Conservation (phyloP, 1,284 basidiomycete species). For the Coniferiporia weirii region DNA sequence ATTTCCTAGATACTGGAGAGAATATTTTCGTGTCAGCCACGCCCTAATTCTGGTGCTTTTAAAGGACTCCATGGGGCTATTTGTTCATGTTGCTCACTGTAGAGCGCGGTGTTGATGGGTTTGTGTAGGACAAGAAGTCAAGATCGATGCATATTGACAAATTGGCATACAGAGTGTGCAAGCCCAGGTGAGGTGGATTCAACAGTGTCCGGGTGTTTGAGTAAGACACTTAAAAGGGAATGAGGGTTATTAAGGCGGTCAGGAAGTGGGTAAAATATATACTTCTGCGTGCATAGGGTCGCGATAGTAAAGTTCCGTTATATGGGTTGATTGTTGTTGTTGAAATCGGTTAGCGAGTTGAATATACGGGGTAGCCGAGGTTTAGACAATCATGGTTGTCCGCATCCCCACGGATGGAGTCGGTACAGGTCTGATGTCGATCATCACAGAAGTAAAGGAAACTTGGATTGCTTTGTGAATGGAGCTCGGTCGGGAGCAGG, state of each 20-base stretch:
- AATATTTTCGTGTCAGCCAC: too few relatives aligned
- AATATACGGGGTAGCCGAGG: too few relatives aligned
- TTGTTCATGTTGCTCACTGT: too few relatives aligned
- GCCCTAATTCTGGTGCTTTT: too few relatives aligned
- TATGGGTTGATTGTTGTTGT: neutral
- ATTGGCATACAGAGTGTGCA: neutral
- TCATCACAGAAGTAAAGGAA: conserved; percentile 30
- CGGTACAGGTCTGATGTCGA: conserved; percentile 44
- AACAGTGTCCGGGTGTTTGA: neutral
- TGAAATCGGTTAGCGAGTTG: neutral
- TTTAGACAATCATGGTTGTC: conserved; percentile 38
- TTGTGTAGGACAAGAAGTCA: too few relatives aligned
- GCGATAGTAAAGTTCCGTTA: neutral
- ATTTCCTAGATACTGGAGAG: too few relatives aligned
- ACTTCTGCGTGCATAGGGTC: neutral
- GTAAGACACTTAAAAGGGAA: neutral
- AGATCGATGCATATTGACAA: neutral
- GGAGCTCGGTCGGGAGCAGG: conserved; percentile 11
- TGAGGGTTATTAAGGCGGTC: neutral
- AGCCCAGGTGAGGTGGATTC: neutral
- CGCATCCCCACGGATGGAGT: conserved; percentile 29
- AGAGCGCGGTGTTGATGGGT: too few relatives aligned
- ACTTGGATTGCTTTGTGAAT: neutral
- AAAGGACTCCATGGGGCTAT: too few relatives aligned
- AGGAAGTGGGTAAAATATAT: neutral